phyloP scores from a whole-genome alignment of 139 green algal genomes.

The Edaphochlamys debaryana region DNA sequence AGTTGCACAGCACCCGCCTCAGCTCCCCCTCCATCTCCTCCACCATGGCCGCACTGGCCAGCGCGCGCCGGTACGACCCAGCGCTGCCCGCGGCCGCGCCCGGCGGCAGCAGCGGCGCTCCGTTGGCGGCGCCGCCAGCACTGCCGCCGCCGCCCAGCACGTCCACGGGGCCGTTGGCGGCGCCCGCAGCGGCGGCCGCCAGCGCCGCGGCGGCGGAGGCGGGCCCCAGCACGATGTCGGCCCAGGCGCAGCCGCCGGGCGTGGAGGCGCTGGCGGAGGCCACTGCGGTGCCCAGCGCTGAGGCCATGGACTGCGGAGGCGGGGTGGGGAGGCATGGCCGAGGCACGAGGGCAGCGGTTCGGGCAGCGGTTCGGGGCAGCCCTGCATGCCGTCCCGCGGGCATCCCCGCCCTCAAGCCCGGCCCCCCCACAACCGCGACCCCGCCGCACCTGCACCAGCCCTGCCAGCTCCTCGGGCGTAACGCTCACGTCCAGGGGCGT shows the following conservation, averaged over 20 bases:
- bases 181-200: neutral
- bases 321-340: no score
- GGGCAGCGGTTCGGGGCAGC: neutral
- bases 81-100: conserved; percentile 11
- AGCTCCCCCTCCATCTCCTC: conserved; percentile 39
- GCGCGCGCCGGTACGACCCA: conserved; percentile 24
- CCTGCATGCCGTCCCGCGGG: no score
- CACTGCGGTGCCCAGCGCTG: neutral
- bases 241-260: conserved; percentile 26
- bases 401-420: neutral
- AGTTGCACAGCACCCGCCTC: conserved; percentile 33
- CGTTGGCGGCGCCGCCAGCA: neutral
- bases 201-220: neutral
- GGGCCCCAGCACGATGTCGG: neutral
- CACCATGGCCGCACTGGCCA: conserved; percentile 28
- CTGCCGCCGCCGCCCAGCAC: neutral
- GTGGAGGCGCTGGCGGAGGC: neutral
- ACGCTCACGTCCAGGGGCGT: neutral
- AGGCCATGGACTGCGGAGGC: neutral
- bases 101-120: neutral
- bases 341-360: neutral
- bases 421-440: no score
- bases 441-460: conserved; percentile 3
- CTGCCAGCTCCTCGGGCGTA: conserved; percentile 14
- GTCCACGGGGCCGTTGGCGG: neutral